A percentile compares a stretch with the other conserved stretches of the same genome.
phyloP scores from a whole-genome alignment of 495 filamentous ascomycete genomes.

The Penicillium longicatenatum region DNA sequence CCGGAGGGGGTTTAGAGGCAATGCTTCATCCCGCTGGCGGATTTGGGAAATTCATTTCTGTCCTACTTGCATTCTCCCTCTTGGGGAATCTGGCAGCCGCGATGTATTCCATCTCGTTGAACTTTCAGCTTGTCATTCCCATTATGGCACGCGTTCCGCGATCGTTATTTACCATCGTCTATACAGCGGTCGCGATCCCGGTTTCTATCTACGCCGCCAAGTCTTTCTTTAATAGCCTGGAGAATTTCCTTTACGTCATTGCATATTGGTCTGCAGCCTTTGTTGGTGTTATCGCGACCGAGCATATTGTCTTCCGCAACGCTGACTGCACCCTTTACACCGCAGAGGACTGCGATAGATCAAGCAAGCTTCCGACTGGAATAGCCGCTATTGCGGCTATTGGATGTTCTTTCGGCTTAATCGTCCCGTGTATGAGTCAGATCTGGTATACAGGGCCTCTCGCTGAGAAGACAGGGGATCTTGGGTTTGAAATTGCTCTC shows the following conservation, averaged over 20 bases:
- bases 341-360: background rate
- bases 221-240: background rate
- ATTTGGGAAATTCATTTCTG: slow-evolving; percentile 1
- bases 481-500: slow-evolving; percentile 2
- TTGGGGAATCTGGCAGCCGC: background rate
- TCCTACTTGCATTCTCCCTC: background rate
- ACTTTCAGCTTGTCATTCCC: slow-evolving; percentile 4
- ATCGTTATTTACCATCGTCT: background rate
- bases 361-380: background rate
- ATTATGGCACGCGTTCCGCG: slow-evolving; percentile 1
- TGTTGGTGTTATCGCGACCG: background rate
- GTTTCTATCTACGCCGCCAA: slow-evolving; percentile 1
- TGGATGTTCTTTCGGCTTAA: background rate
- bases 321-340: background rate
- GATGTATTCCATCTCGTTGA: slow-evolving; percentile 2
- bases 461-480: slow-evolving; percentile 1
- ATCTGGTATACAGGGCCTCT: slow-evolving; percentile 1
- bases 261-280: slow-evolving; percentile 4
- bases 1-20: background rate
- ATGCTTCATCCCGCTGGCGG: background rate
- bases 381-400: background rate
- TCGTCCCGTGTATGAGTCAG: slow-evolving; percentile 1
- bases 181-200: background rate
- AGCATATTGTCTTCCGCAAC: slow-evolving; percentile 2
- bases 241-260: slow-evolving; percentile 3